Evolutionary conservation across 1,284 basidiomycete genomes (phyloP).

Genomic region (Malassezia arunalokei): DNA sequence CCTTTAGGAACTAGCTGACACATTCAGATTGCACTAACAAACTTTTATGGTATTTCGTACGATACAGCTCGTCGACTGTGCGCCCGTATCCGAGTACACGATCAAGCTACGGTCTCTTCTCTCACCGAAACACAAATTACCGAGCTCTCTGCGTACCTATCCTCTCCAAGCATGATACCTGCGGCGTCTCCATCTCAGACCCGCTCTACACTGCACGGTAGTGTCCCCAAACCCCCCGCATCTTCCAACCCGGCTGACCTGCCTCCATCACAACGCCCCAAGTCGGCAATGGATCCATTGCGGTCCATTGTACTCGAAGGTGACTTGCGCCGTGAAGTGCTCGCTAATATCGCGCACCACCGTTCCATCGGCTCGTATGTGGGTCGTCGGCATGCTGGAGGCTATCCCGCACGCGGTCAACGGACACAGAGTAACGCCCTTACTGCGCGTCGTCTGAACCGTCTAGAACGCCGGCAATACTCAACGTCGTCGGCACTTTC

Average conservation of each 20-base stretch:
- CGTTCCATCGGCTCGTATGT: conserved; percentile 77
- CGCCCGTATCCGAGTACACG: conserved; percentile 72
- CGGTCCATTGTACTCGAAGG: conserved; percentile 65
- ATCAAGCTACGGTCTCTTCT: conserved; percentile 60
- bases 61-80: conserved; percentile 65
- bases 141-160: conserved; percentile 71
- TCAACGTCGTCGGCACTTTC: conserved; percentile 2
- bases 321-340: conserved; percentile 63
- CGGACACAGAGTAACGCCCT: conserved; percentile 72
- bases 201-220: neutral
- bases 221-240: neutral
- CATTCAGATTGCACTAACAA: conserved; percentile 63
- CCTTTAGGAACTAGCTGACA: too few species aligned
- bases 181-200: conserved; percentile 50
- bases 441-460: conserved; percentile 74
- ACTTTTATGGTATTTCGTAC: conserved; percentile 70
- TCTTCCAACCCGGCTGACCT: neutral
- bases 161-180: conserved; percentile 59
- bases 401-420: conserved; percentile 76
- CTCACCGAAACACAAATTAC: conserved; percentile 69
- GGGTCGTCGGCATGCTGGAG: conserved; percentile 73
- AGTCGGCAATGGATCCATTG: conserved; percentile 49
- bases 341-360: conserved; percentile 78
- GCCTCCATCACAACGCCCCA: conserved; percentile 24
- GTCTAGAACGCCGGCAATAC: conserved; percentile 51